These are phyloP conservation scores for Moesziomyces globuligerus DNA, from an alignment of 1,284 basidiomycete species.

Conservation along the genomic window DNA sequence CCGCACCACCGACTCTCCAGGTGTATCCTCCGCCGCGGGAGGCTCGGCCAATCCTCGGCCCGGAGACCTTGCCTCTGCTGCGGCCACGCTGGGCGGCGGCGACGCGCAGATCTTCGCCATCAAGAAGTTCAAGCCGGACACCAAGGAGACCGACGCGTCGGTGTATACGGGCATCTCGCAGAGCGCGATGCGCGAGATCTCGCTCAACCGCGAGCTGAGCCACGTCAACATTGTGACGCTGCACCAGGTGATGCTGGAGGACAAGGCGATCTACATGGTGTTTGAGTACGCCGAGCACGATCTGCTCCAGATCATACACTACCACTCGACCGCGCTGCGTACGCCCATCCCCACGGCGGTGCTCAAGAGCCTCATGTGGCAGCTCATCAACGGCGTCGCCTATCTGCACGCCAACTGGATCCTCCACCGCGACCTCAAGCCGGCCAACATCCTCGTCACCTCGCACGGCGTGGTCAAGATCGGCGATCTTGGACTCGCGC, in stretches of 20 bases:
- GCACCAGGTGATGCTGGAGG: constrained; percentile 93
- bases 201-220: constrained; percentile 91
- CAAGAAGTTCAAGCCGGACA: constrained; percentile 99
- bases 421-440: constrained; percentile 95
- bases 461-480: constrained; percentile 92
- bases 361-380: constrained; percentile 91
- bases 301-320: constrained; percentile 88
- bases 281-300: constrained; percentile 99
- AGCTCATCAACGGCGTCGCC: constrained; percentile 92
- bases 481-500: constrained; percentile 92
- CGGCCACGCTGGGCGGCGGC: neutral
- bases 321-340: constrained; percentile 89
- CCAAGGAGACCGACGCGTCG: constrained; percentile 71
- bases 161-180: constrained; percentile 98
- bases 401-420: constrained; percentile 96
- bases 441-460: constrained; percentile 97
- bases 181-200: constrained; percentile 94
- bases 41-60: neutral
- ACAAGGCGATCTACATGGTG: constrained; percentile 89
- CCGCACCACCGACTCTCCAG: constrained; percentile 19
- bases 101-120: constrained; percentile 77
- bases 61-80: neutral
- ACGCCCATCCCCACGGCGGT: constrained; percentile 78
- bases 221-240: constrained; percentile 93
- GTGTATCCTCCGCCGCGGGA: constrained; percentile 8